Evolutionary conservation across 2,329 filamentous ascomycete species (phyloP).

Genomic region (Colletotrichum cuscutae): DNA sequence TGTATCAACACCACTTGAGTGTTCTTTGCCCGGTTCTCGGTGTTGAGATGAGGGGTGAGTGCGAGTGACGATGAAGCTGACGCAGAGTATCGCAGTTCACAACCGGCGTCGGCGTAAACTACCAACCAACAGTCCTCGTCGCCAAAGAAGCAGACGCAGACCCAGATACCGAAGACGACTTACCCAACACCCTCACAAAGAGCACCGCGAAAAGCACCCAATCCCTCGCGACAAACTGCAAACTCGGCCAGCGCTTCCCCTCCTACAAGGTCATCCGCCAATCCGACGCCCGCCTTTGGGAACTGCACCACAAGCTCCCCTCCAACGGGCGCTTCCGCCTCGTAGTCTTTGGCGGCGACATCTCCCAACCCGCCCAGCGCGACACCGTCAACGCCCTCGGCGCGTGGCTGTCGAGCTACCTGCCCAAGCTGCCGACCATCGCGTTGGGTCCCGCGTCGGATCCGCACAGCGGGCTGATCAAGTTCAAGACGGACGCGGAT

Average conservation of each 20-base stretch:
- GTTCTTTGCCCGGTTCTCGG: background rate
- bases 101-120: constrained; percentile 58
- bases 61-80: background rate
- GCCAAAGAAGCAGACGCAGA: constrained; percentile 55
- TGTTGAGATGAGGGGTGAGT: background rate
- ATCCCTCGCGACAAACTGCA: constrained; percentile 54
- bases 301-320: constrained; percentile 67
- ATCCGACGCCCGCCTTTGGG: constrained; percentile 63
- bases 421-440: constrained; percentile 25
- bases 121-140: constrained; percentile 65
- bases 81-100: constrained; percentile 33
- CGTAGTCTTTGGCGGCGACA: constrained; percentile 70
- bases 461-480: constrained; percentile 19
- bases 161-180: constrained; percentile 36
- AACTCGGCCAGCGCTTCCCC: constrained; percentile 68
- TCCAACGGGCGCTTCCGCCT: constrained; percentile 68
- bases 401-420: constrained; percentile 44
- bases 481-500: constrained; percentile 42
- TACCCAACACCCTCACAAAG: constrained; percentile 57
- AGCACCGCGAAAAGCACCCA: constrained; percentile 46
- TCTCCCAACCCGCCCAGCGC: constrained; percentile 56
- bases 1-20: background rate
- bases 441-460: constrained; percentile 20
- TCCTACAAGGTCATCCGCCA: constrained; percentile 70
- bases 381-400: constrained; percentile 59